A percentile compares a stretch with the other conserved stretches of the same genome.
Conservation (phyloP, 257 asterid species). For the Solanum sejunctum region DNA sequence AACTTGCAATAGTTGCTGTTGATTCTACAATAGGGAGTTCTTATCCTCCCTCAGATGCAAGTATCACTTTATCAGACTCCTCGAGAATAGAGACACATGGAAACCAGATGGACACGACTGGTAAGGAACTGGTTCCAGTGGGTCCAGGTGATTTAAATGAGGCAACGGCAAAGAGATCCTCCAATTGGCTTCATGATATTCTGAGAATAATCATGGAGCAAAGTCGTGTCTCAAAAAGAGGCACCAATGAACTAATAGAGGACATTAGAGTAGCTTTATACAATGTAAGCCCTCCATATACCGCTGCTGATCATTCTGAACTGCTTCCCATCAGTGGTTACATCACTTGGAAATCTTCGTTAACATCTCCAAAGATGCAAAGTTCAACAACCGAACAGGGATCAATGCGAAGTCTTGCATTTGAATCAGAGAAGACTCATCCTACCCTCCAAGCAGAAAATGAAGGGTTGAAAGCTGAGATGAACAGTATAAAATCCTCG, state of each 20-base stretch:
- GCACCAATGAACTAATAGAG: slow-evolving; percentile 44
- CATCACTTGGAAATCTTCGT: slow-evolving; percentile 57
- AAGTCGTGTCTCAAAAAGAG: slow-evolving; percentile 27
- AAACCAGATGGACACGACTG: slow-evolving; percentile 7
- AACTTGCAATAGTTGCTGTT: slow-evolving; percentile 69
- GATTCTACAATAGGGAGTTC: slow-evolving; percentile 20
- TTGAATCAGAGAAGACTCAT: slow-evolving; percentile 35
- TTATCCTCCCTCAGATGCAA: slow-evolving; percentile 14
- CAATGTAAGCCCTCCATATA: neutral
- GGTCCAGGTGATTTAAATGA: slow-evolving; percentile 6
- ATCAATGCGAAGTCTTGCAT: slow-evolving; percentile 2
- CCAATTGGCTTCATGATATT: slow-evolving; percentile 47
- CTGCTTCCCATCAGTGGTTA: slow-evolving; percentile 41
- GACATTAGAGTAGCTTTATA: slow-evolving; percentile 29
- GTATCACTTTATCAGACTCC: slow-evolving; percentile 6
- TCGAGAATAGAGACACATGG: slow-evolving; percentile 2
- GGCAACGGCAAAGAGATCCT: neutral
- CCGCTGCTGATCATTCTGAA: slow-evolving; percentile 7
- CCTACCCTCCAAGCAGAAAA: slow-evolving; percentile 32
- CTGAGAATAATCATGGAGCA: slow-evolving; percentile 30
- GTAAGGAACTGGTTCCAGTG: slow-evolving; percentile 31
- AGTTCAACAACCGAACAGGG: neutral
- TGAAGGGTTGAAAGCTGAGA: slow-evolving; percentile 32
- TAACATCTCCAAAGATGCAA: slow-evolving; percentile 24
- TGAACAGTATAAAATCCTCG: slow-evolving; percentile 10